Percentiles rank a stretch among this genome's conserved stretches.
Evolutionary conservation across 805 yeast genomes (phyloP).

Genomic region (Saccharomycopsis sp.): DNA sequence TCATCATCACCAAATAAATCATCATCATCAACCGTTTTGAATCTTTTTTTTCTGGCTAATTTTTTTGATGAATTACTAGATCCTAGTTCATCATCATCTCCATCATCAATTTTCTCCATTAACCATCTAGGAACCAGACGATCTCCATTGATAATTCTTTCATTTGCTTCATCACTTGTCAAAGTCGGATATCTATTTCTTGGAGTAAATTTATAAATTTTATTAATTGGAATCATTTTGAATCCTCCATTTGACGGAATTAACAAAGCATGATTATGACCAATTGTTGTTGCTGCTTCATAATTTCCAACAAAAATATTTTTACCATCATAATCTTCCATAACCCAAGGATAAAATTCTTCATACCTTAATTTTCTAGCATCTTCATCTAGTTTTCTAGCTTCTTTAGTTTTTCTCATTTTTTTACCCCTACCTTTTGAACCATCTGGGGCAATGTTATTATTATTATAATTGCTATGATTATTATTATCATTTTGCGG

Average conservation of each 20-base stretch:
- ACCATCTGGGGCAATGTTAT: constrained; percentile 26
- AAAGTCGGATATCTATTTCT: constrained; percentile 89
- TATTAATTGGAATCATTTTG: constrained; percentile 90
- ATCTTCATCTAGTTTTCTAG: constrained; percentile 68
- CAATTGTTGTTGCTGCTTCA: constrained; percentile 65
- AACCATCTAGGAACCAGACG: constrained; percentile 89
- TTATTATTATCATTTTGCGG: constrained; percentile 14
- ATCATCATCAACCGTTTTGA: constrained; percentile 39
- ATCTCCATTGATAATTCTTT: constrained; percentile 73
- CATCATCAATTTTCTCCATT: constrained; percentile 74
- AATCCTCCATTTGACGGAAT: constrained; percentile 73
- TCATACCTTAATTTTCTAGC: constrained; percentile 83
- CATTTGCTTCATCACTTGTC: constrained; percentile 94
- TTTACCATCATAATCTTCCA: constrained; percentile 91
- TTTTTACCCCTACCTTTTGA: constrained; percentile 49
- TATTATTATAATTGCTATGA: no score
- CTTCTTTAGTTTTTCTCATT: constrained; percentile 78
- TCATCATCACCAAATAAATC: constrained; percentile 23
- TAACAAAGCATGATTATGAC: constrained; percentile 57
- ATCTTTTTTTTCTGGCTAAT: constrained; percentile 22
- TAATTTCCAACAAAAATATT: constrained; percentile 94
- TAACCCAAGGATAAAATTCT: constrained; percentile 96
- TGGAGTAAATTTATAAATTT: constrained; percentile 87
- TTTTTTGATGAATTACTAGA: constrained; percentile 32
- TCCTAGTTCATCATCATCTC: constrained; percentile 21